Evolutionary conservation across 192 early-diverging fungal species (phyloP), one percentile per base, ranked within the genome.

Genomic region (Cetraspora pellucida): DNA sequence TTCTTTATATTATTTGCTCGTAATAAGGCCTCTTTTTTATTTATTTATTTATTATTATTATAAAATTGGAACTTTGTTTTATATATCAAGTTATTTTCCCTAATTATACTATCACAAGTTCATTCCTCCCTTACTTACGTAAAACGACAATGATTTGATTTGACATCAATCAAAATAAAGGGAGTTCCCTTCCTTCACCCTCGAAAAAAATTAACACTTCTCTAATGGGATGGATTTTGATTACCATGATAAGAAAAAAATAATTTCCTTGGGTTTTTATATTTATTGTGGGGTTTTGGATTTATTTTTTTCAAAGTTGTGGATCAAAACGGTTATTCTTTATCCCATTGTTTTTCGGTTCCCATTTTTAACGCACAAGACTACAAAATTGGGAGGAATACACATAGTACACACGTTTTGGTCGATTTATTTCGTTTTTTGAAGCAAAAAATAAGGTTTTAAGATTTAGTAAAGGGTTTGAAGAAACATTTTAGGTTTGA

Each of bases 141-240:
- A n/a, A n/a, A 65, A 65, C 28, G 10, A 65, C 31, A 65, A 65
- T 65, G 63, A 65, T 65, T 65, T 65, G 63, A 43, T 63, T 63
- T 63, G 60, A 63, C 10, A 65, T 43, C 63, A 65, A 31, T 30
- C 28, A 37, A n/a, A n/a, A n/a, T n/a, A n/a, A n/a, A 65, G 63
- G 63, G 63, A 65, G 63, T 44, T 65, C 63, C 16, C 63, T 65
- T 65, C 43, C 63, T 37, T n/a, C 63, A 10, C 37, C 50, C 4
- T n/a, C 50, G 5, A 37, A 37, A 37, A 37, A 2, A 37, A 37
- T 16, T 16, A 19, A 14, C 50, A 3, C 50, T 19, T 54, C 50
- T 54, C 50, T 54, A 14, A n/a, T 16, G 50, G 50, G 50, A 54
- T 19, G 50, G 11, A 54, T 52, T 54, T 54, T 54, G 50, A 16